phyloP scores from a whole-genome alignment of 2,329 filamentous ascomycete genomes.

The Cladophialophora exuberans region DNA sequence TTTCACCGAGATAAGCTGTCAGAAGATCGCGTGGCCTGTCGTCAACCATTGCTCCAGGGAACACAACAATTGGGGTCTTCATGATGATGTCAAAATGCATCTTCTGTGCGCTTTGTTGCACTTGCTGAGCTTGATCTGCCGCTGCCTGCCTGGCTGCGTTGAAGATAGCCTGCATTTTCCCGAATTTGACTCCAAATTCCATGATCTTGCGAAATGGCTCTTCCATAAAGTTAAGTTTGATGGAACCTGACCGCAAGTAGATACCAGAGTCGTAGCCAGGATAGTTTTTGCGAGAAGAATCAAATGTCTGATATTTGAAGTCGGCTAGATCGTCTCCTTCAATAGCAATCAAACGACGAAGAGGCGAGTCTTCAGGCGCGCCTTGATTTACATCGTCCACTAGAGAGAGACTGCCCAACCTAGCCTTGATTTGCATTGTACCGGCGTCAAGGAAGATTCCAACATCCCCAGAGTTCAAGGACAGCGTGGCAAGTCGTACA shows the following conservation, averaged over 20 bases:
- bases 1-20: constrained; percentile 93
- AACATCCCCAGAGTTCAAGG: constrained; percentile 88
- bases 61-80: constrained; percentile 94
- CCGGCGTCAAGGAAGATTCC: constrained; percentile 84
- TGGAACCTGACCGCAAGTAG: constrained; percentile 85
- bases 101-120: constrained; percentile 86
- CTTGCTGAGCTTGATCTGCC: constrained; percentile 87
- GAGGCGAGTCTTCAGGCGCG: constrained; percentile 75
- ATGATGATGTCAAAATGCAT: constrained; percentile 94
- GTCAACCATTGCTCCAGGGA: constrained; percentile 76
- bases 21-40: constrained; percentile 77
- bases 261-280: constrained; percentile 95
- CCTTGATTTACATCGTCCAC: constrained; percentile 94
- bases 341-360: constrained; percentile 88
- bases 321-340: constrained; percentile 94
- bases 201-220: constrained; percentile 98
- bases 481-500: constrained; percentile 87
- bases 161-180: constrained; percentile 99
- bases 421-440: constrained; percentile 84
- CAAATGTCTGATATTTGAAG: constrained; percentile 96
- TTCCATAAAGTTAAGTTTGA: constrained; percentile 95
- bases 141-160: constrained; percentile 95
- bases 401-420: constrained; percentile 83
- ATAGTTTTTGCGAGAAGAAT: constrained; percentile 73
- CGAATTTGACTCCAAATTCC: constrained; percentile 97